These are phyloP conservation scores for Talaromyces proteolyticus DNA, from an alignment of 495 filamentous ascomycete species.

Conservation along the genomic window DNA sequence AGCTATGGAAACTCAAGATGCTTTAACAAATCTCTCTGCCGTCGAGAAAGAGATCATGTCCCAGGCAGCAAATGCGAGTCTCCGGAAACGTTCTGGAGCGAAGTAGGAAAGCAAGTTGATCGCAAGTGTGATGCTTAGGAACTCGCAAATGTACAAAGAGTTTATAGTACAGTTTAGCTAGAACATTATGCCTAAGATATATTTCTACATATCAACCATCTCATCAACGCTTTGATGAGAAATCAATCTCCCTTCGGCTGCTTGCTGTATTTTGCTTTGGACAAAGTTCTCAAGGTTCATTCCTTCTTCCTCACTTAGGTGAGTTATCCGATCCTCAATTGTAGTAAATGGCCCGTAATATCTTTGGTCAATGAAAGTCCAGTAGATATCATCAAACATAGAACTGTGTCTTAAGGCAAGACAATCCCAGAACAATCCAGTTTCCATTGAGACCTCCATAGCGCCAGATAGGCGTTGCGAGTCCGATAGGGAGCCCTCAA, in stretches of 20 bases:
- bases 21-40: not conserved
- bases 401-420: slow-evolving; percentile 18
- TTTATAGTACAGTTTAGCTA: too few species aligned
- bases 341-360: slow-evolving; percentile 17
- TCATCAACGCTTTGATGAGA: slow-evolving; percentile 10
- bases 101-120: not conserved
- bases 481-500: slow-evolving; percentile 12
- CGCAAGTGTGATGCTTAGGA: too few species aligned
- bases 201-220: slow-evolving; percentile 8
- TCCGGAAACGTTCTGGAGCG: not conserved
- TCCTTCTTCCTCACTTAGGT: slow-evolving; percentile 15
- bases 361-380: slow-evolving; percentile 17
- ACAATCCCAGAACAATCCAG: slow-evolving; percentile 22
- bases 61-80: slow-evolving; percentile 4
- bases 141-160: too few species aligned
- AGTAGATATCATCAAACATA: slow-evolving; percentile 27
- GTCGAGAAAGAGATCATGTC: slow-evolving; percentile 3
- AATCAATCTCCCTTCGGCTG: slow-evolving; percentile 7
- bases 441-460: slow-evolving; percentile 19
- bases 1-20: not conserved
- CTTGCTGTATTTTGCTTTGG: slow-evolving; percentile 14
- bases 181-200: too few species aligned
- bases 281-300: slow-evolving; percentile 11
- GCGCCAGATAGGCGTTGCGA: slow-evolving; percentile 15
- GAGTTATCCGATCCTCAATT: slow-evolving; percentile 13